These are phyloP conservation scores for Cryptococcus floricola DNA, from an alignment of 1,284 basidiomycete genomes.

Conservation along the genomic window DNA sequence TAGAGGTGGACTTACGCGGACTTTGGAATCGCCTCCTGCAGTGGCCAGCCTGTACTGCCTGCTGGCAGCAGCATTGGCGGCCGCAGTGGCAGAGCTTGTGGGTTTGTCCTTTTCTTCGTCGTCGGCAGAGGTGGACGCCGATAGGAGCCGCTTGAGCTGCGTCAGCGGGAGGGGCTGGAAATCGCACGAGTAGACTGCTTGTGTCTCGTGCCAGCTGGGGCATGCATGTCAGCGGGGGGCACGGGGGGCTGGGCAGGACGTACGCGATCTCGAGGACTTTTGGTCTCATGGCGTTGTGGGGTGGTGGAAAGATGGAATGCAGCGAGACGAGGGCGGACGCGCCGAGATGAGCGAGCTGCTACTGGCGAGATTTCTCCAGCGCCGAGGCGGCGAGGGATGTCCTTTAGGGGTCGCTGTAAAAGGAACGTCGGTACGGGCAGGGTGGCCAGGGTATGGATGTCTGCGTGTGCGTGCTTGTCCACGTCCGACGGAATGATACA, in stretches of 20 bases:
- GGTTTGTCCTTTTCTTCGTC: conserved; percentile 23
- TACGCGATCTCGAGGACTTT: conserved; percentile 50
- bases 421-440: background rate
- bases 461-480: too few species aligned
- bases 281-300: conserved; percentile 36
- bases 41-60: conserved; percentile 83
- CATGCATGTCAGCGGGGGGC: background rate
- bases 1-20: conserved; percentile 64
- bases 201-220: conserved; percentile 75
- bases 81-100: background rate
- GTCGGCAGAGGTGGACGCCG: conserved; percentile 26
- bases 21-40: conserved; percentile 94
- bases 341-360: background rate
- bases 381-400: background rate
- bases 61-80: conserved; percentile 35
- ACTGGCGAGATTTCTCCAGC: background rate
- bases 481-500: too few species aligned
- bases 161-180: conserved; percentile 67
- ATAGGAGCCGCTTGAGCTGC: conserved; percentile 50
- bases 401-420: too few species aligned
- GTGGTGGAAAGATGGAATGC: background rate
- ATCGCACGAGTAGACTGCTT: conserved; percentile 90
- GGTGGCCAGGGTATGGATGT: background rate
- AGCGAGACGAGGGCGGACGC: background rate
- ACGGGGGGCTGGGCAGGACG: conserved; percentile 1